Base-by-base conservation (phyloP, 140 eudicot species). In the Oenanthe javanica region DNA sequence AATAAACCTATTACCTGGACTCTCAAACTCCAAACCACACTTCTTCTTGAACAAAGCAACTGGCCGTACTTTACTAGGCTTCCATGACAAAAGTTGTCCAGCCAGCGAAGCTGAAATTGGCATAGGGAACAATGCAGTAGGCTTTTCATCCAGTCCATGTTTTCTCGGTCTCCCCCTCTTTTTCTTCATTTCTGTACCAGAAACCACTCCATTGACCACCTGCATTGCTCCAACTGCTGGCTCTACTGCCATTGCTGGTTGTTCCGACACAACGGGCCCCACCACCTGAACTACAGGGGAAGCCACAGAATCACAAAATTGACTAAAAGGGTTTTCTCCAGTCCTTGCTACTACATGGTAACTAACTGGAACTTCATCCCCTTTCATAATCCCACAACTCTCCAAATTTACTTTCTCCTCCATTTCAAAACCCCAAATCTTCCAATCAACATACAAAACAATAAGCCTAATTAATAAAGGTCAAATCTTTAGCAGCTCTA, bases 121-220 rank as follows among this genome's bases (percentile, higher is more conserved):
- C 46, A 43, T 5, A 42, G 45, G 45, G 45, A 4, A 43, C 46
- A 43, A 43, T 43, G 46, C 46, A 43, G 46, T 43, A 43, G 61
- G 85, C 78, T 67, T 77, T 13, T 93, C 97, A 79, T 90, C 96
- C 25, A 84, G 85, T 78, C 87, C 94, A 77, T 90, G 87, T 85
- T 92, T 94, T 81, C 92, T 92, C 18, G 98, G 98, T 78, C 98
- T 87, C 18, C 97, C 98, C 82, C 98, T 92, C 82, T 88, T 94
- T 88, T 89, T 94, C 84, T 85, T 89, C 50, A 79, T 80, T 57
- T 73, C 90, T 4, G 86, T 40, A 59, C 80, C 81, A 27, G 76
- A 77, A 7, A 49, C 27, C 76, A 45, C 46, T 23, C 40, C 82
- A 73, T 50, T 83, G 78, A 59, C 82, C 79, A 85, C 63, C 15